Percentiles rank a stretch among this genome's conserved stretches.
phyloP scores from a whole-genome alignment of 352 stramenopile species.

The Achlya hypogyna region DNA sequence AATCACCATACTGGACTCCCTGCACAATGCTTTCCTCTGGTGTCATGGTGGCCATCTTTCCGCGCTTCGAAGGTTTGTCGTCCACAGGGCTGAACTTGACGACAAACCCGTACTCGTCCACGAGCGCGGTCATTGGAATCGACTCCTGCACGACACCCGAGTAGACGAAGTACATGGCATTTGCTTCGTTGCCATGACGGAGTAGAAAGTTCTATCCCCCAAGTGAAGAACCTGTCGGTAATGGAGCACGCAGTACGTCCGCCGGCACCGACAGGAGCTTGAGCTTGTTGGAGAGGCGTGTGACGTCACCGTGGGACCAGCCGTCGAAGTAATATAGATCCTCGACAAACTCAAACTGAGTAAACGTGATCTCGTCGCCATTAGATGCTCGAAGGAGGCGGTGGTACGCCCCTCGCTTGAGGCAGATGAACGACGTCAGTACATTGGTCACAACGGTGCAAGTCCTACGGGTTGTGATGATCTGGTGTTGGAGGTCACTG shows the following conservation, averaged over 20 bases:
- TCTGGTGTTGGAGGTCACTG: background rate
- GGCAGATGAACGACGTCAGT: slow-evolving; percentile 72
- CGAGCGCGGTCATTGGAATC: slow-evolving; percentile 51
- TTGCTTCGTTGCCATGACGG: slow-evolving; percentile 58
- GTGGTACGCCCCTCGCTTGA: slow-evolving; percentile 76
- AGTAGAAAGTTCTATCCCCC: slow-evolving; percentile 37
- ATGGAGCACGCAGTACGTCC: slow-evolving; percentile 21
- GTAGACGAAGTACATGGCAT: slow-evolving; percentile 74
- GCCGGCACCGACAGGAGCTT: slow-evolving; percentile 49
- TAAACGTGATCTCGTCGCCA: slow-evolving; percentile 71
- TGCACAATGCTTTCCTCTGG: slow-evolving; percentile 22
- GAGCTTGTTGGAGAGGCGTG: slow-evolving; percentile 55
- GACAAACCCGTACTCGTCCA: slow-evolving; percentile 55
- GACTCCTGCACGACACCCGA: slow-evolving; percentile 65
- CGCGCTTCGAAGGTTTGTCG: slow-evolving; percentile 27
- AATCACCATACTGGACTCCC: slow-evolving; percentile 22
- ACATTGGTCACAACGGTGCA: slow-evolving; percentile 68
- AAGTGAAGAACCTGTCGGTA: background rate
- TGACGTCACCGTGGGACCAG: slow-evolving; percentile 67
- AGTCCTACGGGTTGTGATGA: slow-evolving; percentile 16
- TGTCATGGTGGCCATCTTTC: slow-evolving; percentile 2
- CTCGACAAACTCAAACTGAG: slow-evolving; percentile 71
- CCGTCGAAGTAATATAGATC: slow-evolving; percentile 71
- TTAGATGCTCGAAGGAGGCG: slow-evolving; percentile 73
- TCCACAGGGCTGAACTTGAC: slow-evolving; percentile 40